These are phyloP conservation scores for Chaetomiaceae sp. DNA, from an alignment of 2,329 filamentous ascomycete species.

Conservation along the genomic window DNA sequence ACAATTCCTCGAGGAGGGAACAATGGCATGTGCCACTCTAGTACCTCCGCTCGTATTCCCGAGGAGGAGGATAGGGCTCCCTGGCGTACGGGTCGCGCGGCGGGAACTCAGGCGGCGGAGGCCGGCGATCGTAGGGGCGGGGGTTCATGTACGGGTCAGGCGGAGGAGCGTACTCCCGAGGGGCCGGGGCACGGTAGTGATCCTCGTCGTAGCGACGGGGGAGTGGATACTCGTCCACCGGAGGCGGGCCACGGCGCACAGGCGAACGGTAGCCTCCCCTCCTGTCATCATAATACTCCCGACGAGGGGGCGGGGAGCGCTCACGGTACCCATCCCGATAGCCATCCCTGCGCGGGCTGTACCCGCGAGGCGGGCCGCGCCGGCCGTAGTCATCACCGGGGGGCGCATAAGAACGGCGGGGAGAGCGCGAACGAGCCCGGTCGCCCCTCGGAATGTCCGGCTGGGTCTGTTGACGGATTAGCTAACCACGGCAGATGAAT, in stretches of 20 bases:
- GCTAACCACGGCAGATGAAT: neutral
- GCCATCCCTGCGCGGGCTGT: slow-evolving; percentile 69
- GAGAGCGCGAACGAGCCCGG: slow-evolving; percentile 74
- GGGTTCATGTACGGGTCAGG: slow-evolving; percentile 59
- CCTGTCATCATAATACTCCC: slow-evolving; percentile 83
- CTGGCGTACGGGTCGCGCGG: slow-evolving; percentile 34
- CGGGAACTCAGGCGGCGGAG: slow-evolving; percentile 45
- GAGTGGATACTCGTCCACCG: slow-evolving; percentile 71
- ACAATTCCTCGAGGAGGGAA: no score
- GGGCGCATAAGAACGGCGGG: slow-evolving; percentile 60
- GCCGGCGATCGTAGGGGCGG: slow-evolving; percentile 52
- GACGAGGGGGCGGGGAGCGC: slow-evolving; percentile 63
- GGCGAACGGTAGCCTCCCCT: slow-evolving; percentile 71
- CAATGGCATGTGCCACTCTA: slow-evolving; percentile 5
- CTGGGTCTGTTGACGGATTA: slow-evolving; percentile 17
- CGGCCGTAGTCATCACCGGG: slow-evolving; percentile 77
- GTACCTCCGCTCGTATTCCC: slow-evolving; percentile 30
- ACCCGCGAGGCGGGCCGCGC: slow-evolving; percentile 71
- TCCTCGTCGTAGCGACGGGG: slow-evolving; percentile 68
- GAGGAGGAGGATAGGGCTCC: slow-evolving; percentile 29
- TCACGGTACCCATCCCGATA: slow-evolving; percentile 77
- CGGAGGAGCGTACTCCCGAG: slow-evolving; percentile 55
- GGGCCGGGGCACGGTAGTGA: slow-evolving; percentile 58
- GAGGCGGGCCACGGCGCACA: slow-evolving; percentile 59
- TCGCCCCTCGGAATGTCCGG: slow-evolving; percentile 55